Evolutionary conservation across 306 rosid genomes (phyloP).

Genomic region (Dryas drummondii): DNA sequence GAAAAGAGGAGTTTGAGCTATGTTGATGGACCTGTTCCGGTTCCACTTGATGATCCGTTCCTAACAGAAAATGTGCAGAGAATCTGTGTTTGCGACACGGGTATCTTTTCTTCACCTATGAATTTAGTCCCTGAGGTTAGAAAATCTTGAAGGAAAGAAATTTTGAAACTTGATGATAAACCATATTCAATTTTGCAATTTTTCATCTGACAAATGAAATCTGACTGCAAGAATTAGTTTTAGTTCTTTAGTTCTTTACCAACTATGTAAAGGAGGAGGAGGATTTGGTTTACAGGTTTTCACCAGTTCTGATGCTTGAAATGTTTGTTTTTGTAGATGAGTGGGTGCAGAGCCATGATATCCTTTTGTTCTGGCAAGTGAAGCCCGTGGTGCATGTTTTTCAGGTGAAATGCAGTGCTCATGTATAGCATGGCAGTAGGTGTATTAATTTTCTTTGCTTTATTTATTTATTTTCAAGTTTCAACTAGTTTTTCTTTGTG

Average conservation of each 20-base stretch:
- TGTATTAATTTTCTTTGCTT: background rate
- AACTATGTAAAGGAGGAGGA: background rate
- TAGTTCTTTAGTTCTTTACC: background rate
- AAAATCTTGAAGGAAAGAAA: background rate
- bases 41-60: slow-evolving; percentile 67
- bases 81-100: slow-evolving; percentile 73
- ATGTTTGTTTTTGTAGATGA: slow-evolving; percentile 52
- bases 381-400: slow-evolving; percentile 88
- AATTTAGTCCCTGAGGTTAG: background rate
- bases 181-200: background rate
- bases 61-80: slow-evolving; percentile 76
- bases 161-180: slow-evolving; percentile 7
- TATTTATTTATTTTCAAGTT: background rate
- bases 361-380: slow-evolving; percentile 98
- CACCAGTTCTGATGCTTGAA: slow-evolving; percentile 22
- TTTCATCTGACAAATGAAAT: background rate
- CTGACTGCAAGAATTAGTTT: background rate
- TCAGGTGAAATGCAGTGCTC: slow-evolving; percentile 59
- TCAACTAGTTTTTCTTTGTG: background rate
- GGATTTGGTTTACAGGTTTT: slow-evolving; percentile 10
- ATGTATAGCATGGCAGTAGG: background rate
- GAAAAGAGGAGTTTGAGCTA: slow-evolving; percentile 94
- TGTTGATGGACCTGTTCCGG: slow-evolving; percentile 67
- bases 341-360: slow-evolving; percentile 58
- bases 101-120: slow-evolving; percentile 30